phyloP scores from a whole-genome alignment of 768 basidiomycete genomes.

The Suillus discolor region DNA sequence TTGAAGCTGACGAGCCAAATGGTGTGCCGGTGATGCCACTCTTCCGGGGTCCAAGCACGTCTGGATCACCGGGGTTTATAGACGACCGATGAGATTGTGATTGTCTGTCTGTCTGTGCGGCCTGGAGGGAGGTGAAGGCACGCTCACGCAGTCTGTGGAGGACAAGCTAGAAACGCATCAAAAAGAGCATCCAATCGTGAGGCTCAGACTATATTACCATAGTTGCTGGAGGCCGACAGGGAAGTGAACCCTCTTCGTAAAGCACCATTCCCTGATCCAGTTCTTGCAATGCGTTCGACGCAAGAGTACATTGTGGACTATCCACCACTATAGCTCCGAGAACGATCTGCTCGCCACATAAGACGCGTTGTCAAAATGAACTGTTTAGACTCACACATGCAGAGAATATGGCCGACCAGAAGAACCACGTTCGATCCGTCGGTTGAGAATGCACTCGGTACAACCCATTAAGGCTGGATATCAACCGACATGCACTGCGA shows the following conservation, averaged over 20 bases:
- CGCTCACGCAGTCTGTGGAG: conserved; percentile 41
- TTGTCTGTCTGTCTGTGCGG: conserved; percentile 24
- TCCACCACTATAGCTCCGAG: conserved; percentile 49
- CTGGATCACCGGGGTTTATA: conserved; percentile 20
- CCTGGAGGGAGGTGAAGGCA: conserved; percentile 34
- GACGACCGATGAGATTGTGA: background rate
- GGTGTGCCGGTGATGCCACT: conserved; percentile 35
- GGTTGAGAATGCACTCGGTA: conserved; percentile 38
- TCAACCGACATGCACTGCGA: conserved; percentile 45
- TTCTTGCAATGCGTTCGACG: conserved; percentile 40
- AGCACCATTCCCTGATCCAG: conserved; percentile 40
- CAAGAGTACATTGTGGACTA: conserved; percentile 46
- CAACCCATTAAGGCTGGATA: conserved; percentile 41
- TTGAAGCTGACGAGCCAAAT: conserved; percentile 31
- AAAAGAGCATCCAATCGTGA: background rate
- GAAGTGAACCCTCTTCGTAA: conserved; percentile 44
- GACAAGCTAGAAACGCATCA: conserved; percentile 31
- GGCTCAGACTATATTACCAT: conserved; percentile 27
- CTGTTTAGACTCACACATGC: conserved; percentile 43
- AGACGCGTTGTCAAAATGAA: background rate
- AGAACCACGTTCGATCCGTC: conserved; percentile 45
- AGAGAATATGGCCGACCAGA: conserved; percentile 54
- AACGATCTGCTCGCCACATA: conserved; percentile 36
- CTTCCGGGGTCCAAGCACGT: conserved; percentile 42
- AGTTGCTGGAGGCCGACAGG: conserved; percentile 39